These are phyloP conservation scores for Aspergillus novofumigatus DNA, from an alignment of 2,329 filamentous ascomycete genomes.

Conservation along the genomic window DNA sequence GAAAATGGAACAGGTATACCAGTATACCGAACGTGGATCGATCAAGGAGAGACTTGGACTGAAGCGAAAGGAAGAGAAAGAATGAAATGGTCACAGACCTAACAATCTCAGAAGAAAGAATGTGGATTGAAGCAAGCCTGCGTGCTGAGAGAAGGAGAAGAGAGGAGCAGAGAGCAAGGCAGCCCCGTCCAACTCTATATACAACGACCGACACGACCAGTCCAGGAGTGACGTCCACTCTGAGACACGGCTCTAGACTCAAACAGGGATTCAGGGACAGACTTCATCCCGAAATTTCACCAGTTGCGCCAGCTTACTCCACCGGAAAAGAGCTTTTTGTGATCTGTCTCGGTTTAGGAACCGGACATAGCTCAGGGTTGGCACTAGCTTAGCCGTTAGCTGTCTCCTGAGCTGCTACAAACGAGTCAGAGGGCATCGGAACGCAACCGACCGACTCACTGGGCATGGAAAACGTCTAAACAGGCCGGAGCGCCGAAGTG, in stretches of 20 bases:
- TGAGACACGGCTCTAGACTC: slow-evolving; percentile 10
- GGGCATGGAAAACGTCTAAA: neutral
- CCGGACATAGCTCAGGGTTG: neutral
- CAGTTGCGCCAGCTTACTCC: slow-evolving; percentile 6
- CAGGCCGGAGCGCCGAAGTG: slow-evolving; percentile 11
- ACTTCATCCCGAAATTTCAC: neutral
- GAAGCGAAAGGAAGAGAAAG: slow-evolving; percentile 7
- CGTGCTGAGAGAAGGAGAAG: slow-evolving; percentile 8
- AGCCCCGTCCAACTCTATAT: slow-evolving; percentile 13
- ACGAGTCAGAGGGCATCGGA: neutral
- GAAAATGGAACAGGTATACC: slow-evolving; percentile 21
- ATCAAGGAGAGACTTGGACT: slow-evolving; percentile 5
- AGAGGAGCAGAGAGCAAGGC: neutral
- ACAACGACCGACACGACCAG: neutral
- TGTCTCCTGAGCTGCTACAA: neutral
- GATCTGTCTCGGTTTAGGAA: neutral
- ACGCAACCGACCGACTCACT: neutral
- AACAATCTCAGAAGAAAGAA: slow-evolving; percentile 10
- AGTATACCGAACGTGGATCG: slow-evolving; percentile 14
- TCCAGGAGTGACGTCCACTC: slow-evolving; percentile 1
- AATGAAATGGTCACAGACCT: slow-evolving; percentile 21
- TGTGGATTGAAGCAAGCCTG: slow-evolving; percentile 16
- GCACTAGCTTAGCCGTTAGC: neutral
- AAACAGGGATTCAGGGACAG: neutral
- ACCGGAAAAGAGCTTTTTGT: slow-evolving; percentile 2